phyloP scores from a whole-genome alignment of 768 basidiomycete genomes.

The Russula foetens region DNA sequence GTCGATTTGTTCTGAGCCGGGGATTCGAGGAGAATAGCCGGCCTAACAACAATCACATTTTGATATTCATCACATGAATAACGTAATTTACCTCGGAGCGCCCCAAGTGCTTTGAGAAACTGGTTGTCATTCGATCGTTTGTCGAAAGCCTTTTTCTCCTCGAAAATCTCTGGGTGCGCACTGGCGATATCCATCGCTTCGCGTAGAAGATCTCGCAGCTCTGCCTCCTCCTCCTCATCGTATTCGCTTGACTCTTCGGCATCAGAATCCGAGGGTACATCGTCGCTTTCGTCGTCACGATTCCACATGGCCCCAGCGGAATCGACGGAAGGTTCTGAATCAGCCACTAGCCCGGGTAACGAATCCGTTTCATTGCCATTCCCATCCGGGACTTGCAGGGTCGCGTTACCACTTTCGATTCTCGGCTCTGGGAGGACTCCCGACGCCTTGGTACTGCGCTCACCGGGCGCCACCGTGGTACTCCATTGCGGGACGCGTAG shows the following conservation, averaged over 20 bases:
- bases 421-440: background rate
- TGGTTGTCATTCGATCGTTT: slow-evolving; percentile 63
- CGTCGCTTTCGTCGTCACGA: slow-evolving; percentile 30
- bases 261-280: slow-evolving; percentile 32
- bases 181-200: slow-evolving; percentile 69
- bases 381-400: slow-evolving; percentile 45
- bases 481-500: slow-evolving; percentile 11
- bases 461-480: slow-evolving; percentile 28
- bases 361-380: slow-evolving; percentile 39
- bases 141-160: slow-evolving; percentile 34
- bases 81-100: slow-evolving; percentile 51
- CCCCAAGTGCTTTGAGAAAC: slow-evolving; percentile 68
- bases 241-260: slow-evolving; percentile 37
- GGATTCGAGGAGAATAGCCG: slow-evolving; percentile 45
- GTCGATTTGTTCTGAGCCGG: slow-evolving; percentile 8
- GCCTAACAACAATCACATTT: slow-evolving; percentile 31
- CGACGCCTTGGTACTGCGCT: slow-evolving; percentile 21
- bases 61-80: background rate
- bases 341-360: slow-evolving; percentile 61
- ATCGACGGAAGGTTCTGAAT: slow-evolving; percentile 50
- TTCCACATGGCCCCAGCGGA: slow-evolving; percentile 28
- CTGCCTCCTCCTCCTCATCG: slow-evolving; percentile 63
- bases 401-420: background rate
- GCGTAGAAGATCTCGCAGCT: slow-evolving; percentile 48
- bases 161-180: slow-evolving; percentile 49